Conservation (phyloP, 2,329 filamentous ascomycete genomes). For the Aspergillus candidus region DNA sequence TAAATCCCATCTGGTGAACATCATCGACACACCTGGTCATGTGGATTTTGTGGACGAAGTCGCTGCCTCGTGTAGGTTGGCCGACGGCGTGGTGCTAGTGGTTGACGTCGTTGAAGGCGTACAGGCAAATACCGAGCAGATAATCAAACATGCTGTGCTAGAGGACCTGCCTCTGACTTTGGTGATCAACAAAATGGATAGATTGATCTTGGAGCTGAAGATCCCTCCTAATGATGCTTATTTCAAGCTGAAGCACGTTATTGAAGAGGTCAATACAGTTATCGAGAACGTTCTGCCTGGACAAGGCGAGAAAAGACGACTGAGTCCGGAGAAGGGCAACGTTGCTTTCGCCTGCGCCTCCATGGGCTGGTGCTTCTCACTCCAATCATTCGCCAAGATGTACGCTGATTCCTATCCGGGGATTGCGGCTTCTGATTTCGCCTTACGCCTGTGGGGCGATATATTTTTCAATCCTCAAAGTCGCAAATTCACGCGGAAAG, state of each 20-base stretch:
- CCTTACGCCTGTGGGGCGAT: conserved; percentile 84
- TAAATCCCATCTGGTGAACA: conserved; percentile 92
- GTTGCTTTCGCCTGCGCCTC: conserved; percentile 92
- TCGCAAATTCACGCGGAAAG: conserved; percentile 85
- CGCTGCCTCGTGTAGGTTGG: conserved; percentile 76
- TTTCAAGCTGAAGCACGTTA: conserved; percentile 98
- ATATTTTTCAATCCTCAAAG: conserved; percentile 91
- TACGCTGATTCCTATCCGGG: conserved; percentile 83
- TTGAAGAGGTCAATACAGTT: conserved; percentile 94
- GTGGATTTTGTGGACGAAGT: conserved; percentile 99
- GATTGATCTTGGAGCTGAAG: conserved; percentile 87
- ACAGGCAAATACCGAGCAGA: conserved; percentile 94
- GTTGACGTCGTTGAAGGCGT: conserved; percentile 98
- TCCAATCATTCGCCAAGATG: conserved; percentile 92
- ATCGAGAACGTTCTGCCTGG: conserved; percentile 85
- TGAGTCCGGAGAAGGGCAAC: conserved; percentile 96
- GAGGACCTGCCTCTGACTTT: conserved; percentile 84
- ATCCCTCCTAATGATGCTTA: conserved; percentile 93
- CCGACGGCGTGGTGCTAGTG: conserved; percentile 85
- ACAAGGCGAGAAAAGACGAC: conserved; percentile 66
- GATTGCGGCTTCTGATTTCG: conserved; percentile 77
- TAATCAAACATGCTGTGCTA: conserved; percentile 90
- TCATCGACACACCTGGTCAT: conserved; percentile 93
- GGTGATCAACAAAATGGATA: conserved; percentile 95
- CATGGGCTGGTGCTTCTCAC: conserved; percentile 95